Percentiles rank a stretch among this genome's conserved stretches.
These are phyloP conservation scores for Cadophora malorum DNA, from an alignment of 2,329 filamentous ascomycete species.

Conservation along the genomic window DNA sequence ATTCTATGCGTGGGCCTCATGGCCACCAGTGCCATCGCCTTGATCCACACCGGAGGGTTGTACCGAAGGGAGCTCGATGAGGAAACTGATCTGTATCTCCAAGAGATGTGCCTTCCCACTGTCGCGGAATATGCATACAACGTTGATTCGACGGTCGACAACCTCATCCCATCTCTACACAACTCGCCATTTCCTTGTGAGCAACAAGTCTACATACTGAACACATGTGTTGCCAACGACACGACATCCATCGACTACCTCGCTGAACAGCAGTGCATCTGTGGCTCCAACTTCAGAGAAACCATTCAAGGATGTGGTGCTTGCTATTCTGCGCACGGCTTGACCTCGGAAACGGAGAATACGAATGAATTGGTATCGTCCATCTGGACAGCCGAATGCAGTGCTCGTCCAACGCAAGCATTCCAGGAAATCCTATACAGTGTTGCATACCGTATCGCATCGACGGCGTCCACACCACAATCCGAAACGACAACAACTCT, in stretches of 20 bases:
- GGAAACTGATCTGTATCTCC: neutral
- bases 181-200: constrained; percentile 34
- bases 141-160: neutral
- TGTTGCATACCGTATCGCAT: neutral
- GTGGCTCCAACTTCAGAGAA: constrained; percentile 50
- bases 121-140: neutral
- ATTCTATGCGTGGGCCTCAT: neutral
- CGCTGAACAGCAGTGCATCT: constrained; percentile 50
- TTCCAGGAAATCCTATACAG: constrained; percentile 33
- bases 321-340: constrained; percentile 51
- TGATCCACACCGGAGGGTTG: neutral
- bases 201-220: constrained; percentile 39
- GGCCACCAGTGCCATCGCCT: neutral
- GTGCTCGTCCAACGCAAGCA: constrained; percentile 46
- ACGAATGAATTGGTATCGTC: constrained; percentile 43
- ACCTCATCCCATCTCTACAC: constrained; percentile 7
- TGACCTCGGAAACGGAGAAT: constrained; percentile 44
- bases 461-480: neutral
- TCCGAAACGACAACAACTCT: constrained; percentile 17
- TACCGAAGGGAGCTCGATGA: constrained; percentile 6
- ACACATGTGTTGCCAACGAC: constrained; percentile 45
- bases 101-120: constrained; percentile 6
- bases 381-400: constrained; percentile 47
- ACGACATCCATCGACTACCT: constrained; percentile 41
- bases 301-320: constrained; percentile 49